Evolutionary conservation across 768 basidiomycete genomes (phyloP), one percentile per base, ranked within the genome.

Genomic region (Dentipellis fragilis): DNA sequence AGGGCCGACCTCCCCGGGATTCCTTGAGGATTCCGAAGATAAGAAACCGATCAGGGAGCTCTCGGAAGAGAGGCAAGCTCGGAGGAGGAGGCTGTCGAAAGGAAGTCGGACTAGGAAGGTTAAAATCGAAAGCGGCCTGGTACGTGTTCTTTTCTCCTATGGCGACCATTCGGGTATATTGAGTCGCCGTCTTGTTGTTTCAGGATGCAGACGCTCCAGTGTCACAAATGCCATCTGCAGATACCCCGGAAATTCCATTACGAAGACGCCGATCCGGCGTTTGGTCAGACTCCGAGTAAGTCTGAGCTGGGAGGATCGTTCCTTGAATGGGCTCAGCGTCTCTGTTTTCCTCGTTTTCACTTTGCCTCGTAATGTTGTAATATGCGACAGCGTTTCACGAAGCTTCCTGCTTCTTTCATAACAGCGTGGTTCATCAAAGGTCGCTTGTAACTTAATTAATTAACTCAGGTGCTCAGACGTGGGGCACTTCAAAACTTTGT

Each of bases 181-280:
- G 21, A 49, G 23, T 14, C 36, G 9, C 38, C 58, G n/a, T 34
- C 4, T 46, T n/a, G 10, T 38, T 29, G 29, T 29, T 29, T 29
- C 29, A 61, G 60, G 60, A 60, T 8, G 36, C 49, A 14, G 60
- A 61, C 4, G 35, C 38, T 12, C 39, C 55, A 40, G 16, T 42
- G 16, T 34, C 50, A n/a, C 11, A 42, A 1, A n/a, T 62, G 8
- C 56, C 61, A 10, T 36, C 48, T 11, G 49, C 45, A n/a, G 56
- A 60, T 23, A 36, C n/a, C 16, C 8, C 50, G 8, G 22, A 50
- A 23, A 45, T 4, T 11, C 51, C 61, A 17, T 38, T 60, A 16
- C 61, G 61, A 19, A 56, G 57, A 7, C 56, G 61, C 16, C 58
- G 56, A 22, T 62, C 59, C 14, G 50, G 42, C 39, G 21, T 55